A percentile compares a stretch with the other conserved stretches of the same genome.
Conservation (phyloP, 164 flowering plant species). For the Chimonanthus salicifolius region DNA sequence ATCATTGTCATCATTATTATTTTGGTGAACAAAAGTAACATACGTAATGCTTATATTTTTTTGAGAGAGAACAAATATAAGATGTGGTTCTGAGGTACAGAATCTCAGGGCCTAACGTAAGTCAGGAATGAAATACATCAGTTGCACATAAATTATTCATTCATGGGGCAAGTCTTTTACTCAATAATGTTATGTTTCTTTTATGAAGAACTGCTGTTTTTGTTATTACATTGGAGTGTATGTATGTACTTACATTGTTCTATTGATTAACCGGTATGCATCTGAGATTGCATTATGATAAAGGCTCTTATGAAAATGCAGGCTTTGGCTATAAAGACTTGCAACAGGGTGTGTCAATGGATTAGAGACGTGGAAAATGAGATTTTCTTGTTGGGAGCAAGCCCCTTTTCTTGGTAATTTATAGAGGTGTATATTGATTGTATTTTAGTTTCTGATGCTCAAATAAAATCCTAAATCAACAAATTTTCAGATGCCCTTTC, state of each 20-base stretch:
- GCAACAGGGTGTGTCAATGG: conserved; percentile 95
- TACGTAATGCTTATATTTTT: no score
- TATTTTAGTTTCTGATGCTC: conserved; percentile 13
- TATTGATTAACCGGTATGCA: background rate
- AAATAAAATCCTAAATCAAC: conserved; percentile 11
- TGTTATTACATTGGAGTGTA: background rate
- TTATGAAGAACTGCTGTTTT: background rate
- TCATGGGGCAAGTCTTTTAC: no score
- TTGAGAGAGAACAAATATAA: no score
- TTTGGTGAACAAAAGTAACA: no score
- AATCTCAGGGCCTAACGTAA: no score
- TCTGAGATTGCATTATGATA: background rate
- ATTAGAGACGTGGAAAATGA: conserved; percentile 94
- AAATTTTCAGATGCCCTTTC: conserved; percentile 6
- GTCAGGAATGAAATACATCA: no score
- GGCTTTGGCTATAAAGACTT: conserved; percentile 86
- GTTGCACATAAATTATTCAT: no score
- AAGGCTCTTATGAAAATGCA: conserved; percentile 25
- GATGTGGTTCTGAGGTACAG: no score
- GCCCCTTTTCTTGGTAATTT: conserved; percentile 92
- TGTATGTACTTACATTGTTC: background rate
- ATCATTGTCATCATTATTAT: no score
- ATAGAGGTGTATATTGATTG: conserved; percentile 22
- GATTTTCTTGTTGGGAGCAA: conserved; percentile 90
- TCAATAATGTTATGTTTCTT: background rate